Evolutionary conservation across 352 stramenopile genomes (phyloP).

Genomic region (Phytophthora crassamura): DNA sequence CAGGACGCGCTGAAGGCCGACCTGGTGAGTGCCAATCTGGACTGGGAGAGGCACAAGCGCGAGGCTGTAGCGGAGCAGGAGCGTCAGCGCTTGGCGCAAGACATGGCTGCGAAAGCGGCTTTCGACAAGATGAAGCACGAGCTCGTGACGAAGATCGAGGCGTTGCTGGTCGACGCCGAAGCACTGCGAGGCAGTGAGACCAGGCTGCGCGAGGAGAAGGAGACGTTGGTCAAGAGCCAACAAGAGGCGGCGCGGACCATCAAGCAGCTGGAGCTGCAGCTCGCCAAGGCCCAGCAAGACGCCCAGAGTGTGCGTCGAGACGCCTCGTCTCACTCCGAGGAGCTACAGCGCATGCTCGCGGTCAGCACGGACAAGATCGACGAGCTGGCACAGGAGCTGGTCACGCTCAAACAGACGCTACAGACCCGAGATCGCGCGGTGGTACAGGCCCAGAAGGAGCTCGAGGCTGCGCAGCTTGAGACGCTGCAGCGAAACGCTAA

Average conservation of each 20-base stretch:
- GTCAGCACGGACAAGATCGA: conserved; percentile 51
- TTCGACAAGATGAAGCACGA: conserved; percentile 62
- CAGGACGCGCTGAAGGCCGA: conserved; percentile 60
- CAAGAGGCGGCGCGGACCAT: conserved; percentile 42
- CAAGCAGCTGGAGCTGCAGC: conserved; percentile 54
- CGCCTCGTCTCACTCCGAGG: conserved; percentile 47
- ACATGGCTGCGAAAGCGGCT: conserved; percentile 22
- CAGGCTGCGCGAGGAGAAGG: conserved; percentile 66
- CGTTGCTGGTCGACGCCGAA: conserved; percentile 58
- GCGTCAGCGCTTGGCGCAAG: conserved; percentile 19
- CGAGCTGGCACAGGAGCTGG: conserved; percentile 50
- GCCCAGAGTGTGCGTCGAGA: conserved; percentile 60
- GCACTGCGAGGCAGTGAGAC: conserved; percentile 48
- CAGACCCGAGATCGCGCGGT: conserved; percentile 50
- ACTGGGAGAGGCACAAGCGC: conserved; percentile 35
- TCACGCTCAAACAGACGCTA: conserved; percentile 46
- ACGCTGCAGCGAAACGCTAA: conserved; percentile 45
- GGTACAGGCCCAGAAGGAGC: conserved; percentile 45
- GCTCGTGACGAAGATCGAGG: conserved; percentile 71
- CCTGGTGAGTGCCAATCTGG: conserved; percentile 20
- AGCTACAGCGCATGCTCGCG: conserved; percentile 50
- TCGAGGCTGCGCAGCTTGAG: conserved; percentile 54
- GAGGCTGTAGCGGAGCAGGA: conserved; percentile 28
- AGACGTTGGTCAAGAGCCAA: conserved; percentile 44
- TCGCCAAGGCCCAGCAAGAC: conserved; percentile 56